Conservation (phyloP, 2,329 filamentous ascomycete genomes). For the Myrmaecium sp. region DNA sequence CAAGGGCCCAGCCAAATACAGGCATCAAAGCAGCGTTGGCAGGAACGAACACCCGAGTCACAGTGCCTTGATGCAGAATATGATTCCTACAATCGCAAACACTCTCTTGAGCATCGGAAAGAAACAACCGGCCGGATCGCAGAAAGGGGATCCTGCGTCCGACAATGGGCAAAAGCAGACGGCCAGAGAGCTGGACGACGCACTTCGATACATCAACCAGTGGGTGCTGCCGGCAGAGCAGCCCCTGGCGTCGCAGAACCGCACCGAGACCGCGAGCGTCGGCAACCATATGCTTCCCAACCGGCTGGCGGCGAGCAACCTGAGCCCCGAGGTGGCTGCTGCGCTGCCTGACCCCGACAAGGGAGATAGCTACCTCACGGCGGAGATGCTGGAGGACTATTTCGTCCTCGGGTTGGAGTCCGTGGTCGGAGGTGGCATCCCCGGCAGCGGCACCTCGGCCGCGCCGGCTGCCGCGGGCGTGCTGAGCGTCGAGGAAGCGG, state of each 20-base stretch:
- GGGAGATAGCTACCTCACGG: neutral
- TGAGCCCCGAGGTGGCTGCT: neutral
- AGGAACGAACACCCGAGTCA: neutral
- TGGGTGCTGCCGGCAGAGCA: conserved; percentile 8
- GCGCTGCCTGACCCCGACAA: neutral
- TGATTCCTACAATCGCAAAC: conserved; percentile 7
- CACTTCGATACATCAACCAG: conserved; percentile 3
- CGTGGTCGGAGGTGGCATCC: too few relatives aligned
- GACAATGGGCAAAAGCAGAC: conserved; percentile 15
- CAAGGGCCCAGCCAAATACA: conserved; percentile 14
- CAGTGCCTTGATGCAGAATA: neutral
- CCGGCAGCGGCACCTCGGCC: conserved; percentile 14
- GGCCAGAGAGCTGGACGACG: conserved; percentile 6
- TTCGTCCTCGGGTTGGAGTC: too few relatives aligned
- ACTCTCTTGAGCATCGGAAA: neutral
- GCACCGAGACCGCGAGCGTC: conserved; percentile 17
- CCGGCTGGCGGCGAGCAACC: neutral
- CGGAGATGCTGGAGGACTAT: conserved; percentile 6
- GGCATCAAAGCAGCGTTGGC: conserved; percentile 6
- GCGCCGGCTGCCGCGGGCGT: conserved; percentile 16
- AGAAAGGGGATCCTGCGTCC: conserved; percentile 5
- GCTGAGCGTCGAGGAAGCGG: conserved; percentile 17
- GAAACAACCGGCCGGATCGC: conserved; percentile 5
- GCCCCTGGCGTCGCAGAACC: conserved; percentile 14
- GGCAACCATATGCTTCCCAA: conserved; percentile 3